Conservation (phyloP, 768 basidiomycete species). For the Fibroporia radiculosa region DNA sequence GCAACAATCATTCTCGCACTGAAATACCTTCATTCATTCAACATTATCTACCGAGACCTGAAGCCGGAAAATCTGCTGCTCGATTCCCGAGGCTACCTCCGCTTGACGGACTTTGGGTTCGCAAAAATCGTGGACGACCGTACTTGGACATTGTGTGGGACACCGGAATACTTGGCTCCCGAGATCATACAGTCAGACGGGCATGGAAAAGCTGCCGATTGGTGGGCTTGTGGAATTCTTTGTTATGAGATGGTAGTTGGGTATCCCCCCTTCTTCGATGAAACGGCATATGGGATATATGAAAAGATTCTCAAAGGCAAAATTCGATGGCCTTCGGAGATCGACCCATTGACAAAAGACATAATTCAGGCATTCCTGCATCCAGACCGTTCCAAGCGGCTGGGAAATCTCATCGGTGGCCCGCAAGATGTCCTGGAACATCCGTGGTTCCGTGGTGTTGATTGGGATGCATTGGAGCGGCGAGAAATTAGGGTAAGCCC, state of each 20-base stretch:
- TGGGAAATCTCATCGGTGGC: slow-evolving; percentile 91
- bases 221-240: slow-evolving; percentile 98
- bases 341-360: slow-evolving; percentile 86
- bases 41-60: slow-evolving; percentile 97
- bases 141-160: slow-evolving; percentile 96
- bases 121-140: slow-evolving; percentile 96
- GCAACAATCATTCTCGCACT: slow-evolving; percentile 94
- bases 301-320: slow-evolving; percentile 90
- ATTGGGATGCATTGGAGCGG: slow-evolving; percentile 83
- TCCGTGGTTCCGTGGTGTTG: slow-evolving; percentile 92
- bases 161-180: slow-evolving; percentile 94
- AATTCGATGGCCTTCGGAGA: slow-evolving; percentile 84
- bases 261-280: slow-evolving; percentile 97
- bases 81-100: slow-evolving; percentile 87
- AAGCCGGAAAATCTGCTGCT: slow-evolving; percentile 99
- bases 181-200: slow-evolving; percentile 98
- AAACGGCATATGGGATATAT: slow-evolving; percentile 96
- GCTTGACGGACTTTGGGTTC: slow-evolving; percentile 96
- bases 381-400: slow-evolving; percentile 83
- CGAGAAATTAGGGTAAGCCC: slow-evolving; percentile 73
- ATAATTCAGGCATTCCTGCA: slow-evolving; percentile 85
- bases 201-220: slow-evolving; percentile 96
- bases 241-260: slow-evolving; percentile 99
- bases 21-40: slow-evolving; percentile 90
- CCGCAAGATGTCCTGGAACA: slow-evolving; percentile 88